Evolutionary conservation across 352 stramenopile species (phyloP), one percentile per base, ranked within the genome.

Genomic region (Pythium dissimile): DNA sequence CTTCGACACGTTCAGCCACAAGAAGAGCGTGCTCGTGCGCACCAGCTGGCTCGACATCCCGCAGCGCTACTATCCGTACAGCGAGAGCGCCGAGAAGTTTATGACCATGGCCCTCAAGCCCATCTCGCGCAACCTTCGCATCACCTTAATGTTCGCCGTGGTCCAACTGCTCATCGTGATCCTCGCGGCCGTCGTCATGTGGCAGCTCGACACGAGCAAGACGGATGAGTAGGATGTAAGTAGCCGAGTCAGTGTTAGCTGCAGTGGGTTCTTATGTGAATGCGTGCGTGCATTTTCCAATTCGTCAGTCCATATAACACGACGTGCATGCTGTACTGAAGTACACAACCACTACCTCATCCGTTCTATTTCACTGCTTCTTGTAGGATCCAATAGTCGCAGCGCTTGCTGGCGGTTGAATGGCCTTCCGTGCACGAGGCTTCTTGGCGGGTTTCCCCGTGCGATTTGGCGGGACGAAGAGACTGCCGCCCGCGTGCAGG

Each of bases 21-120:
- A 75, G 51, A 88, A 87, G 54, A 70, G 71, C 21, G 74, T 88
- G 43, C 43, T 88, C 55, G 49, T 78, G 45, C 85, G 71, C 53
- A 80, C 73, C 50, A 73, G 63, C 47, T 72, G 75, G 42, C 35
- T 88, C 35, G 81, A 91, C 35, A 52, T 80, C 8, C 60, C 67
- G 43, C 67, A 84, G 59, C 73, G 81, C 10, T 91, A 91, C 64
- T 72, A 73, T 65, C 81, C 81, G 26, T 88, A 87, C 72, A 77
- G 46, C 26, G 18, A 45, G 4, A 38, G 27, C 5, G 49, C 20
- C 10, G 50, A 61, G 28, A 30, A 39, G 2, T 45, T 62, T 31
- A 63, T 69, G 49, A n/a, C 47, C 9, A 20, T 31, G 20, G 28
- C 74, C 18, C 48, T 79, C 38, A 68, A 67, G 30, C 75, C 75